Conservation (phyloP, 768 basidiomycete species). For the Pisolithus tinctorius region DNA sequence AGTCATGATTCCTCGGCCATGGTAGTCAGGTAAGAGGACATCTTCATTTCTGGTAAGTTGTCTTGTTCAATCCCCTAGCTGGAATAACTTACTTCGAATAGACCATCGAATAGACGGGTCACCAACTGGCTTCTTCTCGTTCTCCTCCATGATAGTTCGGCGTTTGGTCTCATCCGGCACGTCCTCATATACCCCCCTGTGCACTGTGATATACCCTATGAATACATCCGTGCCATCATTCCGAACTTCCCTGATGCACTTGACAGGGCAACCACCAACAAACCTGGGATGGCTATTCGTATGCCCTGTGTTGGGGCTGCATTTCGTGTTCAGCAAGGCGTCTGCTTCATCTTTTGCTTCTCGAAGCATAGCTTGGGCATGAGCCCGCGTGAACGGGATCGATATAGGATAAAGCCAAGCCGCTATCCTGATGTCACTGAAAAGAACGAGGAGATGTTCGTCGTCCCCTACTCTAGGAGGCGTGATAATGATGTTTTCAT, state of each 20-base stretch:
- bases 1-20: conserved; percentile 58
- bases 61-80: conserved; percentile 10
- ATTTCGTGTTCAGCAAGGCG: conserved; percentile 5
- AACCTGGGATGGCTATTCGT: conserved; percentile 10
- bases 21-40: conserved; percentile 46
- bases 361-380: conserved; percentile 29
- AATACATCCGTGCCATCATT: conserved; percentile 44
- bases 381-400: conserved; percentile 38
- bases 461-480: conserved; percentile 43
- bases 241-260: conserved; percentile 39
- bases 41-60: conserved; percentile 20
- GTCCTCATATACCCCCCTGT: conserved; percentile 3
- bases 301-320: background rate
- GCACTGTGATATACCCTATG: conserved; percentile 15
- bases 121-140: conserved; percentile 32
- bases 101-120: conserved; percentile 48
- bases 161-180: conserved; percentile 26
- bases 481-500: conserved; percentile 45
- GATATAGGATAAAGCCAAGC: conserved; percentile 35
- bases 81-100: conserved; percentile 43
- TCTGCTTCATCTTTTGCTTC: conserved; percentile 5
- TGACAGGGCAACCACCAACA: conserved; percentile 38
- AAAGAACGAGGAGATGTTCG: conserved; percentile 22
- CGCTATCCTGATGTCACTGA: conserved; percentile 42
- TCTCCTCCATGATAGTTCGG: conserved; percentile 28